These are phyloP conservation scores for Euphorbia schlechtendalii DNA, from an alignment of 441 rosid genomes.

Conservation along the genomic window DNA sequence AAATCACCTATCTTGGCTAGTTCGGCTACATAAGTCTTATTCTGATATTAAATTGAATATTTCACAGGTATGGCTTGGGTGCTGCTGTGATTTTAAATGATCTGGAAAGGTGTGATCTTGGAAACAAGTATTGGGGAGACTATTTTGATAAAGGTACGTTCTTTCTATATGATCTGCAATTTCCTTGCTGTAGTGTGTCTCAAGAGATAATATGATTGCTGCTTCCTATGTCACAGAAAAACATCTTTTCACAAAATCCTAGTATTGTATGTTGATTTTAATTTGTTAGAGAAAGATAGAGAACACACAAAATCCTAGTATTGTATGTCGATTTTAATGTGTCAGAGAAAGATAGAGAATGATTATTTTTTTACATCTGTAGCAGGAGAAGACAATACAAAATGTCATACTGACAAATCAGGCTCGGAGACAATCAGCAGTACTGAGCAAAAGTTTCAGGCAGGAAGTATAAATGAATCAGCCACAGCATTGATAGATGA, in stretches of 20 bases:
- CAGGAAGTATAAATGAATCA: constrained; percentile 11
- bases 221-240: neutral
- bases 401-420: constrained; percentile 11
- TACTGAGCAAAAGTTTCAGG: constrained; percentile 13
- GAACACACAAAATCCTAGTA: constrained; percentile 1
- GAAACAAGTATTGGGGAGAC: no score
- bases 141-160: no score
- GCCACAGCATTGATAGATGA: constrained; percentile 16
- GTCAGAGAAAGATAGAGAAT: neutral
- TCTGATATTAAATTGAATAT: constrained; percentile 16
- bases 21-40: no score
- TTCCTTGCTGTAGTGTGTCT: neutral
- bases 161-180: no score
- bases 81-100: constrained; percentile 85
- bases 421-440: no score
- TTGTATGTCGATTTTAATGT: neutral
- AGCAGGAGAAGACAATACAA: constrained; percentile 18
- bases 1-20: constrained; percentile 12
- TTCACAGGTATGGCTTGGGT: constrained; percentile 69
- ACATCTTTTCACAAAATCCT: no score
- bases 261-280: no score
- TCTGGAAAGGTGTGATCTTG: constrained; percentile 86
- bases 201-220: neutral
- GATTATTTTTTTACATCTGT: constrained; percentile 6
- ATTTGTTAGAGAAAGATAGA: no score